phyloP scores from a whole-genome alignment of 108 stramenopile genomes.

The Ochromonas danica region DNA sequence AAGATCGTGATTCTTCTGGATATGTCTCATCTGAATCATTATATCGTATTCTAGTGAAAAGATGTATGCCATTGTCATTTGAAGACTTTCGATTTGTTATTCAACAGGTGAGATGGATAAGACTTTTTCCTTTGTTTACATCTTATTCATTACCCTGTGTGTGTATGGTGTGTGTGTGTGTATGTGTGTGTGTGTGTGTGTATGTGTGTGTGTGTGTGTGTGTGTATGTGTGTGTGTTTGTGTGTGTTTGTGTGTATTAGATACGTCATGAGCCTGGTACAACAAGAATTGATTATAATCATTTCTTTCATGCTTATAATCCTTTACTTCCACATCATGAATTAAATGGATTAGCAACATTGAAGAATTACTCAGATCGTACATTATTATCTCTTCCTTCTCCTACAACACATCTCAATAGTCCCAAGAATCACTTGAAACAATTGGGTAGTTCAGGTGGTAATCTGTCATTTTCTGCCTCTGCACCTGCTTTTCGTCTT shows the following conservation, averaged over 20 bases:
- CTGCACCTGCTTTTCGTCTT: too few species aligned
- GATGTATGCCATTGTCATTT: constrained; percentile 5
- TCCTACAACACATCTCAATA: too few species aligned
- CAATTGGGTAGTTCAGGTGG: too few species aligned
- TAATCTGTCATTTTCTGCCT: too few species aligned
- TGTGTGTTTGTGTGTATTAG: too few species aligned
- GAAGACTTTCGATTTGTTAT: constrained; percentile 33
- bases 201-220: too few species aligned
- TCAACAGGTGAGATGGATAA: not conserved
- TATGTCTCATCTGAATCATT: not conserved
- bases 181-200: too few species aligned
- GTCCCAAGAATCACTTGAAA: too few species aligned
- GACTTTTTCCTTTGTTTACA: not conserved
- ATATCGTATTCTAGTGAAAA: not conserved
- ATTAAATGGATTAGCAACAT: not conserved
- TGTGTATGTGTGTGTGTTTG: not conserved
- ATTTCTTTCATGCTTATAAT: constrained; percentile 32
- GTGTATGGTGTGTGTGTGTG: too few species aligned
- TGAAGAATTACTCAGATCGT: too few species aligned
- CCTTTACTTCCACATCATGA: not conserved
- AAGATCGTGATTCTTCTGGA: not conserved
- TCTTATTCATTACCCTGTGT: too few species aligned
- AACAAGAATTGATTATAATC: not conserved
- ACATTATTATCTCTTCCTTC: too few species aligned
- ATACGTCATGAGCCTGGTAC: not conserved